Base-by-base conservation (phyloP, 176 grass and related monocot species). In the Zizania latifolia region DNA sequence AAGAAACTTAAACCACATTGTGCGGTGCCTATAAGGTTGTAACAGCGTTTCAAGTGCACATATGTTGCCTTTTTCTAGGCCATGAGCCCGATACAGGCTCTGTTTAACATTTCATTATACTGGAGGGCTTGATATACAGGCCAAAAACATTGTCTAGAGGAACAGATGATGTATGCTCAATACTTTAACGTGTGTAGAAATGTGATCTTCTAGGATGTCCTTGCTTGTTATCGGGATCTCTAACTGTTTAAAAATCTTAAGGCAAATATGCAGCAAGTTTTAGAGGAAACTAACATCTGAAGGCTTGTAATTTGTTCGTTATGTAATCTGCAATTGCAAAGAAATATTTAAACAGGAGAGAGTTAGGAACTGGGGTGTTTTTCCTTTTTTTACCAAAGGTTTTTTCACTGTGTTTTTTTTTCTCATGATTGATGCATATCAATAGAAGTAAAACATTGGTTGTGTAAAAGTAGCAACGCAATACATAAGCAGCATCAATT, bases 111-210 rank as follows among this genome's bases (percentile, higher is more conserved):
- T 70, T 27, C 33, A 39, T 71, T 62, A 71, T 56, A 77, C 30
- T 70, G 74, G 41, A 22, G 11, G 36, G 44, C 62, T 65, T 64
- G 58, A 64, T 56, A 43, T 41, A 64, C 45, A 57, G 56, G 65
- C 9, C 34, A 54, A 75, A 77, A 71, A 27, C 43, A 32, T 13
- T 48, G 37, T 56, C 31, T 78, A 4, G 8, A 64, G 44, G 70
- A 32, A 63, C 65, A n/a, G 17, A 62, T 30, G 24, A 55, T 54
- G 55, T 71, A 27, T 56, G 36, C 24, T 9, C 33, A n/a, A 33
- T 55, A 43, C 40, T 70, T 71, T 71, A 33, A 71, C 57, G 13
- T 43, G 37, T 65, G 35, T 84, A 72, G 23, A 62, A 65, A 62
- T 63, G 33, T 56, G 28, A 71, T 14, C 41, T 62, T 71, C 17